Base-by-base conservation (phyloP, 2,329 filamentous ascomycete species). In the Cercospora sojina region DNA sequence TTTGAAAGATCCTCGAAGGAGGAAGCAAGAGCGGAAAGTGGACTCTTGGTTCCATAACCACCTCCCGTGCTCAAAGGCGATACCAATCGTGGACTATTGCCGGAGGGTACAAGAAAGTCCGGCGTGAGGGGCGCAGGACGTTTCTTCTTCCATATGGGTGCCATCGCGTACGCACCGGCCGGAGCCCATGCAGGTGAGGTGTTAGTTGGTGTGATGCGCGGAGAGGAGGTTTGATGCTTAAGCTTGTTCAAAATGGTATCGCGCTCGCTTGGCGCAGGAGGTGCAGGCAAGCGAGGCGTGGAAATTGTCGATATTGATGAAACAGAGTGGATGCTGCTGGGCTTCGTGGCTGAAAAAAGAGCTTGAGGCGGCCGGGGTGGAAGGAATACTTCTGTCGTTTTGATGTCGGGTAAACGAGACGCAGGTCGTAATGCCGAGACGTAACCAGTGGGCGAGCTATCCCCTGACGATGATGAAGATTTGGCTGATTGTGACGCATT, bases 321-420 rank as follows among this genome's bases (percentile, higher is more conserved):
- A 13, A 56, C 32, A 25, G 64, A 57, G 51, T 25, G 20, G 9
- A 29, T 20, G 32, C 31, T 25, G 31, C 60, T 27, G 47, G 49
- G 20, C n/a, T 64, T 67, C 20, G 53, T 59, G 35, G 16, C 62
- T 18, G 61, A 64, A 59, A 16, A 59, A 59, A 47, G 35, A 32
- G 20, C 35, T 23, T 47, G 62, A 53, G 35, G 64, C 38, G 18
- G 60, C 27, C 60, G 49, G 3, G 60, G 49, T 7, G 67, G 64
- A 8, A 69, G 58, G 12, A 57, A 56, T 13, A 69, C 38, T 32
- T 64, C 64, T 55, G 62, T 63, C n/a, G 60, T 63, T 25, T 55
- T 56, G 35, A 63, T 63, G 8, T 38, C 43, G 7, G 47, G 43
- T 23, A 23, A 8, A 27, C 16, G 60, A 27, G 16, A 56, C 2